Percentiles rank a stretch among this genome's conserved stretches.
Conservation (phyloP, 2,329 filamentous ascomycete genomes). For the Clarireedia hainanense region DNA sequence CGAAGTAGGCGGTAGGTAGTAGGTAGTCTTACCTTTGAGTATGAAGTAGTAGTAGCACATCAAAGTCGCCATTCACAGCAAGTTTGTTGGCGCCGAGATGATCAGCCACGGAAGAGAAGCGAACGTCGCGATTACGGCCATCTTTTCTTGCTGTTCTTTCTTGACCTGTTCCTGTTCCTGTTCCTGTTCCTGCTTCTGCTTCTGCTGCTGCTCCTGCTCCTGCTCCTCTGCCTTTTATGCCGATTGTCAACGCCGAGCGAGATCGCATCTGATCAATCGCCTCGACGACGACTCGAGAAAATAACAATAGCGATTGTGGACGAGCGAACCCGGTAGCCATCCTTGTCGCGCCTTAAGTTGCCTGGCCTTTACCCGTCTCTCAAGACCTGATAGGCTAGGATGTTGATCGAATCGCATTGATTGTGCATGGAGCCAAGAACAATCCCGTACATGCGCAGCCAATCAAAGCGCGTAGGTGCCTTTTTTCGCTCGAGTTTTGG, state of each 20-base stretch:
- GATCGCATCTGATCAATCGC: too few species aligned
- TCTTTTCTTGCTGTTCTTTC: not conserved
- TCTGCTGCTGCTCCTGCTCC: too few species aligned
- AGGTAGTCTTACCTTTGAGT: not conserved
- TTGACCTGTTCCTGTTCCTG: too few species aligned
- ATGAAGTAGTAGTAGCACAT: not conserved
- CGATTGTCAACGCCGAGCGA: too few species aligned
- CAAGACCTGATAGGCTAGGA: not conserved
- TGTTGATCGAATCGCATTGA: slow-evolving; percentile 1
- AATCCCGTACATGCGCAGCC: not conserved
- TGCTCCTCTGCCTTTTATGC: too few species aligned
- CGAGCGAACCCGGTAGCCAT: not conserved
- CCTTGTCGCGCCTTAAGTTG: not conserved
- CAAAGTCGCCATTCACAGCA: not conserved
- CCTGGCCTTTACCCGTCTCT: not conserved
- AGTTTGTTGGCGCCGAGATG: not conserved
- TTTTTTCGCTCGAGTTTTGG: not conserved
- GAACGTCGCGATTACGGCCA: not conserved
- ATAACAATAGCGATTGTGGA: too few species aligned
- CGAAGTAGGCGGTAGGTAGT: too few species aligned
- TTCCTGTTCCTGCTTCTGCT: too few species aligned
- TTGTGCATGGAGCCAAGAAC: slow-evolving; percentile 5
- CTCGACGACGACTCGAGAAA: too few species aligned
- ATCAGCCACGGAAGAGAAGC: not conserved
- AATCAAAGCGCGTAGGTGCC: slow-evolving; percentile 6